Percentiles rank a stretch among this genome's conserved stretches.
These are phyloP conservation scores for Vaccinium macrocarpon DNA, from an alignment of 148 eudicot species.

Conservation along the genomic window DNA sequence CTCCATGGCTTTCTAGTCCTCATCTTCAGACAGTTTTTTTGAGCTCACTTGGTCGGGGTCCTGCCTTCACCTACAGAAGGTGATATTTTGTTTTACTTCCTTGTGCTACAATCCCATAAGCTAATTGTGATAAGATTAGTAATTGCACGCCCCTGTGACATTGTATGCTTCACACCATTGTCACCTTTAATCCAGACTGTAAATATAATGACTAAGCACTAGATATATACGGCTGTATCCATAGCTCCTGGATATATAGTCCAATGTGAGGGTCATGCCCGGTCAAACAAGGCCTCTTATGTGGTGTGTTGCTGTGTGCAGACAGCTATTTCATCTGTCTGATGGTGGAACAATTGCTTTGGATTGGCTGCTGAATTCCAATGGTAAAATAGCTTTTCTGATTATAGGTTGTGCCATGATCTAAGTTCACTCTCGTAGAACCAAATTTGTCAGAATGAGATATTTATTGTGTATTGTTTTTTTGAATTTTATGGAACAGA, in stretches of 20 bases:
- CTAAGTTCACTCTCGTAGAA: not conserved
- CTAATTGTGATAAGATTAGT: not conserved
- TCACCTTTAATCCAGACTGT: not conserved
- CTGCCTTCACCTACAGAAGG: constrained; percentile 66
- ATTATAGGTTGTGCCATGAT: not conserved
- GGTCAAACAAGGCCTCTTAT: not conserved
- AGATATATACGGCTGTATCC: not conserved
- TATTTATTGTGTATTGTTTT: not conserved
- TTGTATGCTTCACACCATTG: not conserved
- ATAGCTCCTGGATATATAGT: not conserved
- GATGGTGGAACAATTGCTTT: constrained; percentile 96
- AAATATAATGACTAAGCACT: not conserved
- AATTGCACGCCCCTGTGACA: not conserved
- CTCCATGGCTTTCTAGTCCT: constrained; percentile 95
- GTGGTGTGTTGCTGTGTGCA: constrained; percentile 23
- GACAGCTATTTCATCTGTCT: constrained; percentile 59
- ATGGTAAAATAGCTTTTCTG: constrained; percentile 44
- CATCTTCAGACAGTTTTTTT: constrained; percentile 80
- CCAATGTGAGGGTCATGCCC: not conserved
- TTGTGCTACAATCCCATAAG: not conserved
- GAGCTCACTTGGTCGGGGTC: constrained; percentile 58
- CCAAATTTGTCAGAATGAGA: not conserved
- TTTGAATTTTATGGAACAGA: not conserved
- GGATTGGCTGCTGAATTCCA: constrained; percentile 73
- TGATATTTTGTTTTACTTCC: constrained; percentile 22